Conservation (phyloP, 2,329 filamentous ascomycete species). For the Aspergillus costaricaensis region DNA sequence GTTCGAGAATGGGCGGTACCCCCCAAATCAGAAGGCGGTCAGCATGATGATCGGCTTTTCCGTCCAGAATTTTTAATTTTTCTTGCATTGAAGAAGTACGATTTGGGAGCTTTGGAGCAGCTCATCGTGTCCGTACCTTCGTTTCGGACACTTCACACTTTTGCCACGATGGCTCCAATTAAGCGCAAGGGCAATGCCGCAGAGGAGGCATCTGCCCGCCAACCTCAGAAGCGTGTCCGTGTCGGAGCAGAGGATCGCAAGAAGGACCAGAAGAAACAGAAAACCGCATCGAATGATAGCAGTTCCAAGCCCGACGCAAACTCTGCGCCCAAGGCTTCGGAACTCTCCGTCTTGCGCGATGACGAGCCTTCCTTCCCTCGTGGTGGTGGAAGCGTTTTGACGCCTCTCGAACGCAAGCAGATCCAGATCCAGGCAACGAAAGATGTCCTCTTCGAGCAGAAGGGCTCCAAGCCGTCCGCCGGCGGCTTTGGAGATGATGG, state of each 20-base stretch:
- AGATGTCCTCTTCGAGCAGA: constrained; percentile 87
- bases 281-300: constrained; percentile 19
- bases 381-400: constrained; percentile 86
- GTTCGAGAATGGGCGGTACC: not conserved
- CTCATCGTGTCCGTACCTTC: constrained; percentile 27
- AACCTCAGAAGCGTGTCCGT: constrained; percentile 45
- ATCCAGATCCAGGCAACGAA: constrained; percentile 91
- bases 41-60: constrained; percentile 12
- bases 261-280: constrained; percentile 38
- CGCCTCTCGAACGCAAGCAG: constrained; percentile 92
- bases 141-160: constrained; percentile 27
- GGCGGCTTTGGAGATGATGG: constrained; percentile 57
- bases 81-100: constrained; percentile 14
- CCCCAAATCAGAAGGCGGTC: constrained; percentile 24
- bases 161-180: constrained; percentile 44
- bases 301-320: constrained; percentile 19
- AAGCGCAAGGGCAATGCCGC: constrained; percentile 49
- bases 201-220: constrained; percentile 37
- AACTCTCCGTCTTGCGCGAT: constrained; percentile 57
- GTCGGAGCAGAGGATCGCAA: constrained; percentile 39
- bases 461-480: constrained; percentile 57
- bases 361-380: constrained; percentile 91
- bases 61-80: constrained; percentile 26
- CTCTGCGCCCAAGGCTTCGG: constrained; percentile 33
- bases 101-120: constrained; percentile 28